Evolutionary conservation across 441 rosid genomes (phyloP).

Genomic region (Euphorbia neoarborescens): DNA sequence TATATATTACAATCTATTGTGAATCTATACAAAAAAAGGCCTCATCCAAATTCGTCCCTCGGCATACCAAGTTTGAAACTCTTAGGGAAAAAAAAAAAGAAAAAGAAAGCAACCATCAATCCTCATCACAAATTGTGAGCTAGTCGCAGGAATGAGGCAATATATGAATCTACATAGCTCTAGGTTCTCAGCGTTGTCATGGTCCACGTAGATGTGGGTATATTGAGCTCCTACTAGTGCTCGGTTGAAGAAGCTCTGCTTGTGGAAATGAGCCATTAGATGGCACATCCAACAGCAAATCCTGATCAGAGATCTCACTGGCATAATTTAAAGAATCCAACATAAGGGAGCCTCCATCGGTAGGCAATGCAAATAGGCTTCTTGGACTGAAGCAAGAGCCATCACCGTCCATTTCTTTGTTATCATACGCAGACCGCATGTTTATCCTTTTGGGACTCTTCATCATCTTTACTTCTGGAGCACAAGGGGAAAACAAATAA

Average conservation of each 20-base stretch:
- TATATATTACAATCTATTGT: slow-evolving; percentile 49
- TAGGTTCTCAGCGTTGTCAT: slow-evolving; percentile 23
- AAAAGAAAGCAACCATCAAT: slow-evolving; percentile 33
- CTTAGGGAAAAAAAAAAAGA: slow-evolving; percentile 27
- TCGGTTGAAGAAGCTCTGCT: slow-evolving; percentile 83
- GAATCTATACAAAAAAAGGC: slow-evolving; percentile 49
- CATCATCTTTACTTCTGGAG: slow-evolving; percentile 48
- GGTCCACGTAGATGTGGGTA: slow-evolving; percentile 34
- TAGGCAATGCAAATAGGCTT: slow-evolving; percentile 65
- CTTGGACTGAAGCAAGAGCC: slow-evolving; percentile 69
- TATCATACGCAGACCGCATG: slow-evolving; percentile 45
- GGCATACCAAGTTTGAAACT: slow-evolving; percentile 37
- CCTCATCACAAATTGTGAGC: slow-evolving; percentile 37
- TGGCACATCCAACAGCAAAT: slow-evolving; percentile 77
- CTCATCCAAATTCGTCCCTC: slow-evolving; percentile 34
- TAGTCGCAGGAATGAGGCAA: slow-evolving; percentile 23
- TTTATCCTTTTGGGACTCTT: slow-evolving; percentile 61
- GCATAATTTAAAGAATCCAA: slow-evolving; percentile 51
- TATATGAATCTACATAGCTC: slow-evolving; percentile 27
- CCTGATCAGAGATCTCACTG: slow-evolving; percentile 61
- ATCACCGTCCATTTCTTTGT: slow-evolving; percentile 55
- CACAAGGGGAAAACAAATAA: slow-evolving; percentile 11
- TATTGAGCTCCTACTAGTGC: slow-evolving; percentile 48
- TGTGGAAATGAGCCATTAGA: slow-evolving; percentile 70
- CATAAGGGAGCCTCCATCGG: slow-evolving; percentile 49